phyloP scores from a whole-genome alignment of 1,284 basidiomycete genomes.

The Ganoderma sinense region DNA sequence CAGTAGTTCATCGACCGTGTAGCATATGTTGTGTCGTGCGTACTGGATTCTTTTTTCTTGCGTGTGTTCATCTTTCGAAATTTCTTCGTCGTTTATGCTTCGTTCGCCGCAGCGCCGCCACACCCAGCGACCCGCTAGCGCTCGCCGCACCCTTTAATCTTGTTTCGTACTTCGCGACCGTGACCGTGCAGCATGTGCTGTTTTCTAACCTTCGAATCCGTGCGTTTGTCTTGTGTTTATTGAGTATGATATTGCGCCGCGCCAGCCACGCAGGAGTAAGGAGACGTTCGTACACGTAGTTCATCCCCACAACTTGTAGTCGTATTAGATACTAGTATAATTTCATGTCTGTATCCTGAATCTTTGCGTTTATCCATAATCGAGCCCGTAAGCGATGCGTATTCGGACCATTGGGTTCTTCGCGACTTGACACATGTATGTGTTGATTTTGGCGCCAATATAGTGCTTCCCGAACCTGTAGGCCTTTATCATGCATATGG shows the following conservation, averaged over 20 bases:
- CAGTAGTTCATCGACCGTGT: background rate
- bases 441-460: no score
- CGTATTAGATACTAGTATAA: constrained; percentile 2
- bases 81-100: background rate
- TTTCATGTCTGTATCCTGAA: background rate
- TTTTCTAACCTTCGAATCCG: background rate
- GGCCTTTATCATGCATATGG: no score
- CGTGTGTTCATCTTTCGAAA: background rate
- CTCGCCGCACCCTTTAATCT: background rate
- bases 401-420: no score
- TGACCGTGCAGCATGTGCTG: background rate
- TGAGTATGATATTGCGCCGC: constrained; percentile 8
- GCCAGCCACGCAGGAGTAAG: background rate
- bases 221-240: constrained; percentile 9
- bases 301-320: background rate
- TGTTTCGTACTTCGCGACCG: background rate
- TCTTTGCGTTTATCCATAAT: background rate
- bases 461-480: no score
- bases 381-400: background rate
- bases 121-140: background rate
- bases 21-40: background rate
- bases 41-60: background rate
- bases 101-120: background rate
- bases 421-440: no score
- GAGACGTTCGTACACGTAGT: background rate